phyloP scores from a whole-genome alignment of 495 filamentous ascomycete species.

The Xylaria intraflava region DNA sequence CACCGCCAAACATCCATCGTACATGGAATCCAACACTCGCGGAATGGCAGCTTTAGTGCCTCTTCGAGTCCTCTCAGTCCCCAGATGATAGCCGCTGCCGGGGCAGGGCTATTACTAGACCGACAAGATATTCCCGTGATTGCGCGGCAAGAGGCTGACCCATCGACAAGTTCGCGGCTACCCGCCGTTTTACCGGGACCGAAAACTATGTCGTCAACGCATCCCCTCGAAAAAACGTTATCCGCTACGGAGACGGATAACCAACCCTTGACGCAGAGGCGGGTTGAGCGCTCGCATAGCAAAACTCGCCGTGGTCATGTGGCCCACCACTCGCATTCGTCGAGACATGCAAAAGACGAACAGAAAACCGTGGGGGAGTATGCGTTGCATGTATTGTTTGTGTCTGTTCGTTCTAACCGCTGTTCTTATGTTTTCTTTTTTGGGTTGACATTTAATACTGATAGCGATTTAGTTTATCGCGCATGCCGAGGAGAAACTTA shows the following conservation, averaged over 20 bases:
- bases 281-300: slow-evolving; percentile 58
- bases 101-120: slow-evolving; percentile 39
- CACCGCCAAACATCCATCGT: slow-evolving; percentile 93
- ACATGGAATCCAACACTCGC: slow-evolving; percentile 86
- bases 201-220: slow-evolving; percentile 28
- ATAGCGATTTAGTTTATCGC: slow-evolving; percentile 51
- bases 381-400: slow-evolving; percentile 92
- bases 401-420: slow-evolving; percentile 53
- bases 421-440: background rate
- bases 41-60: slow-evolving; percentile 64
- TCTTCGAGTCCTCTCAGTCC: slow-evolving; percentile 75
- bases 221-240: slow-evolving; percentile 29
- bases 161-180: slow-evolving; percentile 28
- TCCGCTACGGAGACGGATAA: slow-evolving; percentile 24
- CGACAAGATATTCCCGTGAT: slow-evolving; percentile 37
- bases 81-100: slow-evolving; percentile 69
- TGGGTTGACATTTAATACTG: slow-evolving; percentile 15
- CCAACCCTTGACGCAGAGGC: slow-evolving; percentile 31
- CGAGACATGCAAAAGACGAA: slow-evolving; percentile 63
- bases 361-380: slow-evolving; percentile 92
- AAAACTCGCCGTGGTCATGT: slow-evolving; percentile 62
- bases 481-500: slow-evolving; percentile 89
- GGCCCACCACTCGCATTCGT: slow-evolving; percentile 79
- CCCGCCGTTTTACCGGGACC: slow-evolving; percentile 39
- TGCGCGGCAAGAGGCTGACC: slow-evolving; percentile 36